Evolutionary conservation across 169 alveolate species (phyloP).

Genomic region (Neospora caninum): DNA sequence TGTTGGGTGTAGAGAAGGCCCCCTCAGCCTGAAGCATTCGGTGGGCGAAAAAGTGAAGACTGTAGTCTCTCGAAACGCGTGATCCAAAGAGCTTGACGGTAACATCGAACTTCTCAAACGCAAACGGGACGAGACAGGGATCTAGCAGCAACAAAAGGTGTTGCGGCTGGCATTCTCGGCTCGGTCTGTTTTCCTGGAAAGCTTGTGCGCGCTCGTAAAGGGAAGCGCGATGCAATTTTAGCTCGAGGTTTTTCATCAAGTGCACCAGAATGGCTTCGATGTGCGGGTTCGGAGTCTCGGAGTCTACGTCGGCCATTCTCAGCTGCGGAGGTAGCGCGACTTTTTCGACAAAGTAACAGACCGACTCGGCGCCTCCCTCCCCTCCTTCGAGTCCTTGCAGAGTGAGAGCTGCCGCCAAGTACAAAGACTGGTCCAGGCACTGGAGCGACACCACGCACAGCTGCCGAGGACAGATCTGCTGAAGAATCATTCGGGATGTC

Average conservation of each 20-base stretch:
- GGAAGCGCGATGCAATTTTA: not conserved
- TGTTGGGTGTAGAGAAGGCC: not conserved
- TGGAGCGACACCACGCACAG: slow-evolving; percentile 18
- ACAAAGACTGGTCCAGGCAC: not conserved
- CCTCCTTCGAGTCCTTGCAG: not conserved
- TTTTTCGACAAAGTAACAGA: slow-evolving; percentile 4
- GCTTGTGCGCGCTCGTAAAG: not conserved
- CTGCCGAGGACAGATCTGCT: slow-evolving; percentile 15
- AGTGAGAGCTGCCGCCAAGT: not conserved
- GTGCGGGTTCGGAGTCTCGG: not conserved
- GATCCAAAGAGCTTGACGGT: not conserved
- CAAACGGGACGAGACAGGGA: not conserved
- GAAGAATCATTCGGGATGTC: not conserved
- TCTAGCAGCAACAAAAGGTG: slow-evolving; percentile 23
- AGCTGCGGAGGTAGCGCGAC: not conserved
- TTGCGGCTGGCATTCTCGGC: slow-evolving; percentile 5
- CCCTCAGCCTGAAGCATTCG: slow-evolving; percentile 1
- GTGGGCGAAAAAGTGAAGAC: slow-evolving; percentile 30
- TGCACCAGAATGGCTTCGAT: slow-evolving; percentile 8
- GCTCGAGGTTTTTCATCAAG: not conserved
- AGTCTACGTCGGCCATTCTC: not conserved
- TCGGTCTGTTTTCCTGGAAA: not conserved
- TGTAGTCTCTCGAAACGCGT: slow-evolving; percentile 9
- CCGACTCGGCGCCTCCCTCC: not conserved
- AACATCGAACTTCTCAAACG: not conserved